Base-by-base conservation (phyloP, 345 rosid species). In the Lepidium aucheri region DNA sequence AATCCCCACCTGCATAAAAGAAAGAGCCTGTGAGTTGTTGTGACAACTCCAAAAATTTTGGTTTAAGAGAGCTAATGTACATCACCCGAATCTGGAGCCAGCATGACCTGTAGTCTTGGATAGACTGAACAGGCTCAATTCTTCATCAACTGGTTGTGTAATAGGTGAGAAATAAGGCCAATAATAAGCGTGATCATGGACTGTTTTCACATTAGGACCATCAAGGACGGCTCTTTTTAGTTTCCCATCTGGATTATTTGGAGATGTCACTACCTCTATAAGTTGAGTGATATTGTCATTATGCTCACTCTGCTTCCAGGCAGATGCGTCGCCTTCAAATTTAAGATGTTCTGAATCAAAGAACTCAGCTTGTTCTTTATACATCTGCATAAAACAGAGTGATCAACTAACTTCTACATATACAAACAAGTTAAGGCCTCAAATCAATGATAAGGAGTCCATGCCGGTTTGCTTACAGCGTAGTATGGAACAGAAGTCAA, bases 31-130 rank as follows among this genome's bases (percentile, higher is more conserved):
- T 61, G 46, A 60, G 43, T 18, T 30, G 7, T 24, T 60, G 5
- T 35, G 20, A 10, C 13, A 15, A 26, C 8, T 45, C 18, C 11
- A 34, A 18, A 26, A 55, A 12, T 5, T 34, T 45, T 54, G 15
- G 15, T 7, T 67, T 24, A 39, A 0, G 3, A 51, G 36, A 6
- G 12, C 3, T 24, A 13, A 10, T 6, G 6, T n/a, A 24, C 6
- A 15, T 34, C 24, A 70, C 75, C 75, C 69, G 18, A 87, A 86
- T 80, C 92, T 68, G 1, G 83, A 79, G 38, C 95, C 92, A 3
- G 90, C 95, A 74, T 87, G 94, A 39, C 96, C 96, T 12, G 94
- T 90, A 43, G 81, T 74, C 80, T 87, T 90, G 6, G 95, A 85
- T 13, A 88, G 79, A 18, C 90, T 74, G 63, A 90, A 90, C 15